These are phyloP conservation scores for Perilla frutescens DNA, from an alignment of 257 asterid genomes.

Conservation along the genomic window DNA sequence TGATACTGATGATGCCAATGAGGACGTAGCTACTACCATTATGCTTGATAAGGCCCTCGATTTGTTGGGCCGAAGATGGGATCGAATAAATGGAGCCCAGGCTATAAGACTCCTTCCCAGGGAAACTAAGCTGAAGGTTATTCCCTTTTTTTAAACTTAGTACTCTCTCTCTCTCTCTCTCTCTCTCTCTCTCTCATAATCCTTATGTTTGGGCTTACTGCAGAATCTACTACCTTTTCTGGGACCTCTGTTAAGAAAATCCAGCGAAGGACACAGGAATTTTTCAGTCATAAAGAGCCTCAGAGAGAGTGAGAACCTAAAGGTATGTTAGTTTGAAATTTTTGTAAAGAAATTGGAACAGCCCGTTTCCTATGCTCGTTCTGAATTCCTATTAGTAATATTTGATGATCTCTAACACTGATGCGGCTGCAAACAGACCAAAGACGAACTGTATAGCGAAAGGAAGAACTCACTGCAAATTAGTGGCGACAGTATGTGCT, in stretches of 20 bases:
- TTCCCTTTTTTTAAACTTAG: constrained; percentile 11
- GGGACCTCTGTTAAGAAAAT: constrained; percentile 90
- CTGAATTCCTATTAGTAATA: not conserved
- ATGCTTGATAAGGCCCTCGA: constrained; percentile 94
- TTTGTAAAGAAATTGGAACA: constrained; percentile 15
- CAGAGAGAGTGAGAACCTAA: constrained; percentile 90
- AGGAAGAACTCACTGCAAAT: constrained; percentile 78
- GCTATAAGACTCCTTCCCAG: constrained; percentile 87
- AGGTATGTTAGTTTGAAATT: constrained; percentile 55
- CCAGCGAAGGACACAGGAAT: constrained; percentile 90
- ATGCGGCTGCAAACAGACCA: constrained; percentile 56
- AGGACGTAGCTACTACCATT: constrained; percentile 71
- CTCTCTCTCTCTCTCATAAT: constrained; percentile 14
- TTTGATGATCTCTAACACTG: constrained; percentile 9
- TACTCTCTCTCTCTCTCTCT: not conserved
- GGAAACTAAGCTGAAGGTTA: constrained; percentile 91
- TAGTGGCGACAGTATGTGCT: constrained; percentile 80
- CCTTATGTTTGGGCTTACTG: constrained; percentile 41
- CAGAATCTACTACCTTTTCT: constrained; percentile 95
- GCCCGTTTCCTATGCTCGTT: not conserved
- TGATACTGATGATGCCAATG: constrained; percentile 70
- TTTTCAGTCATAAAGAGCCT: constrained; percentile 84
- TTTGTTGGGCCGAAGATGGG: constrained; percentile 94
- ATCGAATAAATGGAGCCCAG: constrained; percentile 93
- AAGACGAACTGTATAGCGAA: constrained; percentile 75